Evolutionary conservation across 805 yeast genomes (phyloP).

Genomic region (Candida sonorensis): DNA sequence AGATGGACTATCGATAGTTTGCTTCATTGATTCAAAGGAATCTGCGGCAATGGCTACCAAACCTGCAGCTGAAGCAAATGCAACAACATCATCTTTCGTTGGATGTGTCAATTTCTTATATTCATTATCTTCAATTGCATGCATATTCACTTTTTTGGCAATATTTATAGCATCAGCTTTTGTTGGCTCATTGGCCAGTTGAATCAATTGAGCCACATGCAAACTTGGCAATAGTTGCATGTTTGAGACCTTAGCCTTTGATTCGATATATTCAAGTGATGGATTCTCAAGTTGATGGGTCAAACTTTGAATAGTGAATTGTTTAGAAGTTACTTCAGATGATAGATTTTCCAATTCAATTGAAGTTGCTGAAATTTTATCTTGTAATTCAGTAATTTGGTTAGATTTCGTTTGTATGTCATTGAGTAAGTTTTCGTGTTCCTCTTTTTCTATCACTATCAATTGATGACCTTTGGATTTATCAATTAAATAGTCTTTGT

Average conservation of each 20-base stretch:
- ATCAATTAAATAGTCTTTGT: conserved; percentile 16
- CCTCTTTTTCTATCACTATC: conserved; percentile 3
- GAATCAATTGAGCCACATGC: neutral
- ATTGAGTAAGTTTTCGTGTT: conserved; percentile 1
- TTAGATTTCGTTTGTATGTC: conserved; percentile 1
- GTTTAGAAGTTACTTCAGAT: neutral
- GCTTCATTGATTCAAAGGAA: conserved; percentile 19
- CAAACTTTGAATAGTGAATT: neutral
- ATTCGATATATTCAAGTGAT: neutral
- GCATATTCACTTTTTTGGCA: conserved; percentile 29
- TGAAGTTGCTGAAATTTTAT: conserved; percentile 1
- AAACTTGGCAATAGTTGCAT: too few species aligned
- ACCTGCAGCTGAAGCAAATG: conserved; percentile 27
- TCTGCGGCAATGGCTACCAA: conserved; percentile 28
- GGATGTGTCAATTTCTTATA: conserved; percentile 2
- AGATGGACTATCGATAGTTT: conserved; percentile 19
- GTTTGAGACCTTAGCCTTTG: too few species aligned
- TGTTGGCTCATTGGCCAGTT: conserved; percentile 1
- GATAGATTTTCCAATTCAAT: conserved; percentile 1
- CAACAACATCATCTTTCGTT: conserved; percentile 9
- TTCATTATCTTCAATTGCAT: conserved; percentile 24
- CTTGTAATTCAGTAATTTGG: conserved; percentile 1
- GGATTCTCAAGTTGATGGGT: neutral
- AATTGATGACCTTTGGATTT: conserved; percentile 15
- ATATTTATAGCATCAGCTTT: conserved; percentile 9